Evolutionary conservation across 148 eudicot genomes (phyloP), one percentile per base, ranked within the genome.

Genomic region (Rhododendron ferrugineum): DNA sequence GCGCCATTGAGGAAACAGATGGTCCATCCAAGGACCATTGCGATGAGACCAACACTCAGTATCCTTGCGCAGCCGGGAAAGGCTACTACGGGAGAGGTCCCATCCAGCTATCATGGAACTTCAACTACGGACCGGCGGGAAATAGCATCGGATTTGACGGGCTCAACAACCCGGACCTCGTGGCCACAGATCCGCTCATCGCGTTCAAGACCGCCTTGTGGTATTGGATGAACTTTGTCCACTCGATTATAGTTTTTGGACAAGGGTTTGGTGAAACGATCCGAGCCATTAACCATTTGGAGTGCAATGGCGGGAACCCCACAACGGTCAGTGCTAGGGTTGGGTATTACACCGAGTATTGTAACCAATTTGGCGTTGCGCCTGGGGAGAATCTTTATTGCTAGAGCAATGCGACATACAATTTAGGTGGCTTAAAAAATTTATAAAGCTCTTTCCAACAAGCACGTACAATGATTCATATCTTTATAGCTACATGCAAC

Each of bases 211-310:
- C 94, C 0, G 84, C 93, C 22, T 40, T 94, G 40, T 94, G 98
- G 98, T 94, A 54, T 74, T 93, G 94, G 96, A 89, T 84, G 89
- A 86, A 34, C 26, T 72, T 87, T 22, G 89, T 88, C 16, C 94
- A 94, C 46, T 66, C 87, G 2, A 79, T 84, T 5, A 76, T 91
- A 4, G 62, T 80, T 76, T 79, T 88, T 0, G 89, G 90, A 0
- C 91, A 90, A 83, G 96, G 98, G 1, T 93, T 94, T 15, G 93
- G 98, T 4, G 93, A 91, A 3, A 92, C 94, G 0, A 93, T 89
- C 10, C 84, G 83, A 0, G 94, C 92, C 16, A 92, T 93, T n/a
- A 94, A 93, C 26, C 83, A 91, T 3, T 16, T 87, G 9, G 95
- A 94, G 52, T 94, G 98, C 78, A 52, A 88, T 22, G 93, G 94